These are phyloP conservation scores for Fistulinella cinereoalba DNA, from an alignment of 1,284 basidiomycete species.

Conservation along the genomic window DNA sequence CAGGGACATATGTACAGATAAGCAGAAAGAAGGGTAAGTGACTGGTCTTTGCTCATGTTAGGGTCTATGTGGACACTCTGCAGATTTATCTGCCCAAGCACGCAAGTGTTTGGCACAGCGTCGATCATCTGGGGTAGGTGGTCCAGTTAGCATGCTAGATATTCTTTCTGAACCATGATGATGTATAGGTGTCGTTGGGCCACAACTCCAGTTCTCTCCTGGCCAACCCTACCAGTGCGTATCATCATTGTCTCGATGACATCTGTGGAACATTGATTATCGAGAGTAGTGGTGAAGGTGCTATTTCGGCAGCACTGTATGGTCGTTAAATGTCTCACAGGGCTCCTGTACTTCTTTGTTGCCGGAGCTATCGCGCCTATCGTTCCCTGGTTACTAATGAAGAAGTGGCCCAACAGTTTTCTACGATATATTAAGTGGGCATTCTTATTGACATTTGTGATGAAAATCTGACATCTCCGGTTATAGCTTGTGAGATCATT, in stretches of 20 bases:
- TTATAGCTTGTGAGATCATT: conserved; percentile 21
- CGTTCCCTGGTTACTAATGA: conserved; percentile 41
- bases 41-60: neutral
- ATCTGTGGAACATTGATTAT: neutral
- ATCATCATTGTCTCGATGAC: too few species aligned
- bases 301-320: too few species aligned
- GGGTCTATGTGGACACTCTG: neutral
- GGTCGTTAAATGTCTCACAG: conserved; percentile 21
- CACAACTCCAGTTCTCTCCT: conserved; percentile 39
- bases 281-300: conserved; percentile 8
- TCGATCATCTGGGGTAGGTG: conserved; percentile 36
- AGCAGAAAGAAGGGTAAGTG: conserved; percentile 34
- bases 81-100: conserved; percentile 38
- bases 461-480: conserved; percentile 1
- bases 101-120: conserved; percentile 38
- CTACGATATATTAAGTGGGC: conserved; percentile 48
- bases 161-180: neutral
- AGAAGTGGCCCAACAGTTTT: conserved; percentile 43
- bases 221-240: conserved; percentile 35
- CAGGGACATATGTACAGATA: conserved; percentile 32
- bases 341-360: conserved; percentile 47
- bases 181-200: conserved; percentile 39
- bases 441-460: neutral
- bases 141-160: too few species aligned
- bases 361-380: conserved; percentile 44